Percentiles rank a stretch among this genome's conserved stretches.
phyloP scores from a whole-genome alignment of 2,329 filamentous ascomycete species.

The Fusarium zealandicum region DNA sequence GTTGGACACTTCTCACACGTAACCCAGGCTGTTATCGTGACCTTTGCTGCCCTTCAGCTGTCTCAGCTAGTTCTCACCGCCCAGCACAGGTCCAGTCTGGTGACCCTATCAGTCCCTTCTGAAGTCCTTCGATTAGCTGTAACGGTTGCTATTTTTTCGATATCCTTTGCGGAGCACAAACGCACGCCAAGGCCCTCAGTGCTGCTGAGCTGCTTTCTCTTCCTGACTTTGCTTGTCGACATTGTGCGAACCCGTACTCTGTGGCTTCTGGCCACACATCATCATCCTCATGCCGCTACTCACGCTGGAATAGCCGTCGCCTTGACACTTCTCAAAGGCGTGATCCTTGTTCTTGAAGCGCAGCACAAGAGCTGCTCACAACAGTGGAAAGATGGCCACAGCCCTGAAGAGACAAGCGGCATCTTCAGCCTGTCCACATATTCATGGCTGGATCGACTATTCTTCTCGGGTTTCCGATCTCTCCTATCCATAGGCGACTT shows the following conservation, averaged over 20 bases:
- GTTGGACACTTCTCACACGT: neutral
- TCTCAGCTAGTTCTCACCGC: neutral
- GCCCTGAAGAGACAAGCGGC: conserved; percentile 41
- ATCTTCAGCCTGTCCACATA: conserved; percentile 37
- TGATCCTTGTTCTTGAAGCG: conserved; percentile 1
- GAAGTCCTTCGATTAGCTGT: neutral
- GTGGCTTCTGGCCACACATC: neutral
- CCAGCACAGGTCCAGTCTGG: neutral
- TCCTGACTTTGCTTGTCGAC: neutral
- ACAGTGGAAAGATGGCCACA: conserved; percentile 1
- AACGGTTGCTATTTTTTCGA: neutral
- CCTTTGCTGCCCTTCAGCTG: conserved; percentile 2
- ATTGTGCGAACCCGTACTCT: conserved; percentile 1
- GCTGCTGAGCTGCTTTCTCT: neutral
- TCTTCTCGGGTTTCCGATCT: conserved; percentile 2
- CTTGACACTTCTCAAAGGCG: neutral
- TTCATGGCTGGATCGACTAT: conserved; percentile 42
- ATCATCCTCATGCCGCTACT: neutral
- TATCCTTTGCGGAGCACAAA: conserved; percentile 2
- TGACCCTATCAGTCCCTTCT: neutral
- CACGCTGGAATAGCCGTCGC: neutral
- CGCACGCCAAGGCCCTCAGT: neutral
- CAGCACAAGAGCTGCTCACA: neutral
- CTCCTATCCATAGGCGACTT: neutral
- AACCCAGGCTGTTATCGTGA: neutral